Evolutionary conservation across 2,329 filamentous ascomycete genomes (phyloP), one percentile per base, ranked within the genome.

Genomic region (Sordariomycetes sp.): DNA sequence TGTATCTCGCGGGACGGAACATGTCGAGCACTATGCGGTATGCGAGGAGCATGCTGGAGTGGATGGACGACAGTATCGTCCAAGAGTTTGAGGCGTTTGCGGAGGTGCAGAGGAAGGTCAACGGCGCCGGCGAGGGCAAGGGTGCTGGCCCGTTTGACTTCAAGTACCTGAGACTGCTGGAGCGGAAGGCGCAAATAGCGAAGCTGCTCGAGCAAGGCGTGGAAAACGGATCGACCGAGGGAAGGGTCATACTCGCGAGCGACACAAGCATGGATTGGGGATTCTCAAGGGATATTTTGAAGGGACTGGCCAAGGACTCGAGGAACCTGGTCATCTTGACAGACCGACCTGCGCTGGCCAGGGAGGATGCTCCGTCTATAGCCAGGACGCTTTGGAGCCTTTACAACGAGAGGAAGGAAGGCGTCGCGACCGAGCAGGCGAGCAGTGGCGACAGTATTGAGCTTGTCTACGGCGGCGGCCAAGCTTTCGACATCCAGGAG

Each of bases 11-110:
- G 1, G 88, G 87, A 25, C 81, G 80, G 39, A 94, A 86, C 40
- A 83, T 86, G 42, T 81, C 85, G 38, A 88, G 86, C 41, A 94
- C 88, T 0, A 84, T 96, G 70, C 75, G 86, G 34, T 86, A 95
- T 45, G 85, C 90, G 18, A 75, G 88, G 44, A 95, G 90, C 55
- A 94, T 98, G 85, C 67, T 98, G 21, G 92, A 98, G 53, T 98
- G 92, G 92, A 96, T 98, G 88, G 88, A 96, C 51, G 88, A 95
- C 50, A 82, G 79, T 38, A 93, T 98, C 39, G 82, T 94, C 27
- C 79, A 87, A 35, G 90, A 96, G 48, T 93, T 94, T 41, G 88
- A 94, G 53, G 78, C 81, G 11, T 68, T 79, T 31, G 72, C 70
- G 3, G 72, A 75, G 42, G 64, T 59, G 4, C 63, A 68, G 41